Conservation (phyloP, 1,139 yeast species). For the Kodamaea suecica region DNA sequence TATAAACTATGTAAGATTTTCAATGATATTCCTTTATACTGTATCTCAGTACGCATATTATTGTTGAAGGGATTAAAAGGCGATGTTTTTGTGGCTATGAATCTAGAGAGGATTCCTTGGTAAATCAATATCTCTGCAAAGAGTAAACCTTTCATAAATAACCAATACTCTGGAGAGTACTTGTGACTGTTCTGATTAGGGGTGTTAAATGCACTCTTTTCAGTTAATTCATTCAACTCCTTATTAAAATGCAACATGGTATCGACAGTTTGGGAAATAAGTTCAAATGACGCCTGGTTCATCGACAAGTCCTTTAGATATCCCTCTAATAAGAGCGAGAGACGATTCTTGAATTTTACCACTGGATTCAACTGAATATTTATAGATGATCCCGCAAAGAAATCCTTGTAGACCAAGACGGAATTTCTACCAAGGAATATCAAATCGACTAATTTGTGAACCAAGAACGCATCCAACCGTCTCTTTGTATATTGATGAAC, state of each 20-base stretch:
- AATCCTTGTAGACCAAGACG: slow-evolving; percentile 17
- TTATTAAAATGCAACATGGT: slow-evolving; percentile 28
- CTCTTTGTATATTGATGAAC: slow-evolving; percentile 23
- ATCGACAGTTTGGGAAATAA: slow-evolving; percentile 20
- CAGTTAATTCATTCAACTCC: slow-evolving; percentile 23
- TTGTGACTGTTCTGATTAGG: slow-evolving; percentile 5
- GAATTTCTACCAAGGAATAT: slow-evolving; percentile 19
- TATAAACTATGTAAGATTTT: slow-evolving; percentile 48
- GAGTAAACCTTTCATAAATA: slow-evolving; percentile 39
- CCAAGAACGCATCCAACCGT: slow-evolving; percentile 24
- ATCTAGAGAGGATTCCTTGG: slow-evolving; percentile 51
- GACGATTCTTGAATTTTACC: slow-evolving; percentile 46
- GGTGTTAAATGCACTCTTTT: slow-evolving; percentile 23
- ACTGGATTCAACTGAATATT: slow-evolving; percentile 35
- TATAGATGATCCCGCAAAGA: slow-evolving; percentile 19
- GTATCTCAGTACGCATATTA: slow-evolving; percentile 14
- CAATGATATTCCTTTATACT: slow-evolving; percentile 31
- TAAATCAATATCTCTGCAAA: slow-evolving; percentile 54
- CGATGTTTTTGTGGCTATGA: slow-evolving; percentile 20
- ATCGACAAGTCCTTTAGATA: slow-evolving; percentile 24
- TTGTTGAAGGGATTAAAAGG: slow-evolving; percentile 8
- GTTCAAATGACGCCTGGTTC: slow-evolving; percentile 16
- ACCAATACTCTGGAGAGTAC: slow-evolving; percentile 29
- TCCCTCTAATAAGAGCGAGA: slow-evolving; percentile 46
- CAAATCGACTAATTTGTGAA: slow-evolving; percentile 20